A percentile compares a stretch with the other conserved stretches of the same genome.
Conservation (phyloP, 148 eudicot genomes). For the Rhododendron ferrugineum region DNA sequence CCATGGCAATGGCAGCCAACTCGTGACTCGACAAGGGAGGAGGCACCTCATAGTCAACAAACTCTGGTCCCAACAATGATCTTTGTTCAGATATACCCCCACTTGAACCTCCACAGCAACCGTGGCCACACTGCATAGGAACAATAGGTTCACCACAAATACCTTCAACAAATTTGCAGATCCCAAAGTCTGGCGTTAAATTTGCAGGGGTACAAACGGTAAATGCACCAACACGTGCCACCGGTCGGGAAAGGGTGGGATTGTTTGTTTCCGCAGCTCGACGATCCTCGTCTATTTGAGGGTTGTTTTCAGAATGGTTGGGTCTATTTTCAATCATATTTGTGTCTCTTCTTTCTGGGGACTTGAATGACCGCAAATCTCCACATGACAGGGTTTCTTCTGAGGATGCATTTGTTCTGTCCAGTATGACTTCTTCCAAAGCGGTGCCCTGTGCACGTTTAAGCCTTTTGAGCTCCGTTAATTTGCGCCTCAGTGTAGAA, state of each 20-base stretch:
- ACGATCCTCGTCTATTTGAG: constrained; percentile 14
- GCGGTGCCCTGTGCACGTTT: neutral
- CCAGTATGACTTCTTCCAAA: constrained; percentile 30
- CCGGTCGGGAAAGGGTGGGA: constrained; percentile 52
- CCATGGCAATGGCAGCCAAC: constrained; percentile 60
- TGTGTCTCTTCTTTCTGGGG: constrained; percentile 26
- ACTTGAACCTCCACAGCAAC: constrained; percentile 48
- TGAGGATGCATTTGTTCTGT: constrained; percentile 49
- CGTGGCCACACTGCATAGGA: constrained; percentile 63
- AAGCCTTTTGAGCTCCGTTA: constrained; percentile 19
- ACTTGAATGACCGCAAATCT: constrained; percentile 34
- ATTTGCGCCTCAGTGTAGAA: constrained; percentile 62
- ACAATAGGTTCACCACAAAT: constrained; percentile 41
- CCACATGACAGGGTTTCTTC: constrained; percentile 61
- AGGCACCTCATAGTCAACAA: constrained; percentile 69
- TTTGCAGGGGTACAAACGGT: constrained; percentile 38
- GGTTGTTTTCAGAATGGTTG: constrained; percentile 20
- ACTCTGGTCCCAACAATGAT: constrained; percentile 78
- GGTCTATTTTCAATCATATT: constrained; percentile 19
- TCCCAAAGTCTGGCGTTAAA: constrained; percentile 39
- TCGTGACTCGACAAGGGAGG: constrained; percentile 54
- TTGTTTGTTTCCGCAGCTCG: constrained; percentile 16
- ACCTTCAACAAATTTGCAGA: constrained; percentile 45
- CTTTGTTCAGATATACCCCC: constrained; percentile 18
- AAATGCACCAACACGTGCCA: constrained; percentile 70